These are phyloP conservation scores for Neopestalotiopsis sp. DNA, from an alignment of 2,329 filamentous ascomycete genomes.

Conservation along the genomic window DNA sequence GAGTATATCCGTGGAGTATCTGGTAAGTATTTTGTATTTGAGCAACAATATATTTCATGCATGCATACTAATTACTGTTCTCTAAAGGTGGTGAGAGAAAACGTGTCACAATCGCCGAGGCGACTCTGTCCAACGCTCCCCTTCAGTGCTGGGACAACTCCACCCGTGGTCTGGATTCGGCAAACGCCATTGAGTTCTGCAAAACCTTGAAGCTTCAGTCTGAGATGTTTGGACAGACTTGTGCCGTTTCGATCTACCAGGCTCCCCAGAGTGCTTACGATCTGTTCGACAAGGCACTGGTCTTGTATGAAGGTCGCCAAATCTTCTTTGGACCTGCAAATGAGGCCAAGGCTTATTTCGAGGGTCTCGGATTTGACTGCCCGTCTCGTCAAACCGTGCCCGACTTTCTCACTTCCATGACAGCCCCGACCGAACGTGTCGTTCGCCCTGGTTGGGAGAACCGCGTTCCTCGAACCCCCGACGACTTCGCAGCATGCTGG, in stretches of 20 bases:
- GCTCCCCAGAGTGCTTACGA: conserved; percentile 70
- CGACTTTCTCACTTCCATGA: conserved; percentile 70
- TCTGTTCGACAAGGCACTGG: conserved; percentile 63
- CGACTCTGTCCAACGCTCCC: conserved; percentile 62
- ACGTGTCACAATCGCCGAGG: conserved; percentile 69
- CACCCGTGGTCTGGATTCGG: conserved; percentile 75
- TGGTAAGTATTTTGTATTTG: background rate
- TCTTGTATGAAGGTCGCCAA: conserved; percentile 66
- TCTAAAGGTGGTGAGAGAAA: conserved; percentile 70
- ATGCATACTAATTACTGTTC: background rate
- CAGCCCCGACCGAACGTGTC: conserved; percentile 63
- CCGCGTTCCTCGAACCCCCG: conserved; percentile 63
- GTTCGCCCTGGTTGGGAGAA: conserved; percentile 63
- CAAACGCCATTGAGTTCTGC: conserved; percentile 78
- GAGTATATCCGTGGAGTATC: conserved; percentile 74
- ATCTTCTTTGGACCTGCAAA: conserved; percentile 66
- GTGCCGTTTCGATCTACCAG: conserved; percentile 53
- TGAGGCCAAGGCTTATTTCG: conserved; percentile 66
- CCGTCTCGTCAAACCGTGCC: conserved; percentile 64
- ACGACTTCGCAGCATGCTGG: conserved; percentile 48
- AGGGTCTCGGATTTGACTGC: conserved; percentile 66
- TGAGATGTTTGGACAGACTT: conserved; percentile 69
- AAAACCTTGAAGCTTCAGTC: conserved; percentile 67
- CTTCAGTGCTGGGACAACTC: conserved; percentile 75
- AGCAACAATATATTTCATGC: too few species aligned